A percentile compares a stretch with the other conserved stretches of the same genome.
phyloP scores from a whole-genome alignment of 805 yeast genomes.

The Yarrowia deformans region DNA sequence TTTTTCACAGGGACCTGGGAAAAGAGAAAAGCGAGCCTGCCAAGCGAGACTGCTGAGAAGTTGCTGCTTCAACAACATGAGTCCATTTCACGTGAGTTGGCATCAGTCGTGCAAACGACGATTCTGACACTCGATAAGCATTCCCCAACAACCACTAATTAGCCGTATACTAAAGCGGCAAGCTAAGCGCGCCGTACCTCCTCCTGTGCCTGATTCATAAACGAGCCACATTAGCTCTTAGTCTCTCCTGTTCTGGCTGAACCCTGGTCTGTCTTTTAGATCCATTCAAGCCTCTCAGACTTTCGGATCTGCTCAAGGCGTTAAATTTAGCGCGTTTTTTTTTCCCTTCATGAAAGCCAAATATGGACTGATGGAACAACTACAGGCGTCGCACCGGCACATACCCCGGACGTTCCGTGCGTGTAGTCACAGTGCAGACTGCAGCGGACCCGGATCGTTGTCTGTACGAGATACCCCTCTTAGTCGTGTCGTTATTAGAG shows the following conservation, averaged over 20 bases:
- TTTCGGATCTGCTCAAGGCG: not conserved
- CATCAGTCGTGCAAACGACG: not conserved
- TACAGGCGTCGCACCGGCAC: not conserved
- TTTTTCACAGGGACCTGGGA: not conserved
- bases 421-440: not conserved
- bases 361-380: too few relatives aligned
- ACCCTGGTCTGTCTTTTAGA: not conserved
- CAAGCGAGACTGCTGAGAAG: not conserved
- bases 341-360: not conserved
- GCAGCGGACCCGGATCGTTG: not conserved
- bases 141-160: too few relatives aligned
- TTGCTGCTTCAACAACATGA: not conserved
- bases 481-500: not conserved
- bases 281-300: not conserved
- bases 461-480: not conserved
- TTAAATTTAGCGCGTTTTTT: constrained; percentile 13
- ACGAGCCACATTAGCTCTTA: not conserved
- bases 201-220: not conserved
- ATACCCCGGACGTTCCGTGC: constrained; percentile 7
- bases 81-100: constrained; percentile 20
- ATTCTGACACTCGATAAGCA: too few relatives aligned
- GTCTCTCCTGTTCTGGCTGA: not conserved
- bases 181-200: too few relatives aligned
- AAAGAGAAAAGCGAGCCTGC: constrained; percentile 2
- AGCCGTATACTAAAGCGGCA: too few relatives aligned